Evolutionary conservation across 306 rosid species (phyloP), one percentile per base, ranked within the genome.

Genomic region (Arachis stenosperma): DNA sequence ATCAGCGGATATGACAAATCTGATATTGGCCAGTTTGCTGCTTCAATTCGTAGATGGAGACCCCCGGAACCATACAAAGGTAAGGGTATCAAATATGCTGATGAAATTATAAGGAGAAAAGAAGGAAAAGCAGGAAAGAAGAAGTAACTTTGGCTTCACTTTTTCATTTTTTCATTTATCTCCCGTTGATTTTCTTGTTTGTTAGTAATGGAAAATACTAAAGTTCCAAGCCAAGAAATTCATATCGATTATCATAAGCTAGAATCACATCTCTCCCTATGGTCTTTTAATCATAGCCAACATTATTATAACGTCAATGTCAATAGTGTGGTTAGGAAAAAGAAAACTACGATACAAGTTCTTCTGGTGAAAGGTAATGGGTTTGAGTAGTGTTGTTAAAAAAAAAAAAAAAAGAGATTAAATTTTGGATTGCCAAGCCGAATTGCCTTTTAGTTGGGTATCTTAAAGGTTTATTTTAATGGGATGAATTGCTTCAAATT

Each of bases 51-150:
- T 82, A 86, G 80, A 82, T 94, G 99, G 96, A 89, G 99, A 77
- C 99, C 99, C 12, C 99, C 99, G 8, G 99, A 94, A 73, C 99
- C 99, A 15, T 94, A 94, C 78, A 94, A 94, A 73, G 99, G 99
- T 61, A 94, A 94, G 86, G 99, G 99, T 81, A 81, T 94, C 65
- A 94, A 88, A 87, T 94, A 94, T 83, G 96, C 96, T 13, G 97
- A 94, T 71, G 96, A 94, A 82, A 17, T 94, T 41, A 71, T 94
- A 12, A 84, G 99, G 83, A 88, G 97, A 75, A 91, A 94, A 85
- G 99, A 91, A 75, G 97, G 97, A 52, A 94, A 94, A 77, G 99
- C 96, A 37, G 97, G 97, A 59, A 91, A 91, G 90, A 91, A 91
- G 84, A 94, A 94, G 92, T 91, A 48, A 65, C 22, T 30, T 44